phyloP scores from a whole-genome alignment of 2,329 filamentous ascomycete species.

The Aspergillus sojae region DNA sequence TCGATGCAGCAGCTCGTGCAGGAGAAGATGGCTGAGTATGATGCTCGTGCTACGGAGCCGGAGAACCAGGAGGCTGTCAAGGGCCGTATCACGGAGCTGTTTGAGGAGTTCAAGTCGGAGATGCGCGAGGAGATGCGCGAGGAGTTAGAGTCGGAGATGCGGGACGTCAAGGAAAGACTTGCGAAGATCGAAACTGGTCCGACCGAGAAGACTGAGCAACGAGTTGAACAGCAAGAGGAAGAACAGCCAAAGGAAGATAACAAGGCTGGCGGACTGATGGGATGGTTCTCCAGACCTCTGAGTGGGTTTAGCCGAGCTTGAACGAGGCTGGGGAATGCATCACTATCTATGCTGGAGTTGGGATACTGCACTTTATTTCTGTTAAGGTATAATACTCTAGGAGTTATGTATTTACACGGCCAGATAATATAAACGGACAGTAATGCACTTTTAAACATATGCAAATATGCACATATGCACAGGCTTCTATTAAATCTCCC shows the following conservation, averaged over 20 bases:
- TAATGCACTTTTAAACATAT: not conserved
- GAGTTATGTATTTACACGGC: not conserved
- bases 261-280: not conserved
- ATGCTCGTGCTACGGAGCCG: not conserved
- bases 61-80: not conserved
- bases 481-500: too few species aligned
- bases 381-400: not conserved
- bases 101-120: not conserved
- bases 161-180: not conserved
- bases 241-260: not conserved
- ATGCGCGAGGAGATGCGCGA: not conserved
- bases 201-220: not conserved
- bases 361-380: too few species aligned
- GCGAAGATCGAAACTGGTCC: not conserved
- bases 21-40: not conserved
- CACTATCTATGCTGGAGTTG: too few species aligned
- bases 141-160: not conserved
- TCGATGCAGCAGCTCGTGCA: not conserved
- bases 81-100: not conserved
- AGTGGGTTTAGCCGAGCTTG: slow-evolving; percentile 34
- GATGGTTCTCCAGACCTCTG: not conserved
- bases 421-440: not conserved
- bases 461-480: not conserved
- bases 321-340: not conserved
- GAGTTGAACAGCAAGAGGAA: not conserved